Evolutionary conservation across 306 rosid species (phyloP).

Genomic region (Rosa persica): DNA sequence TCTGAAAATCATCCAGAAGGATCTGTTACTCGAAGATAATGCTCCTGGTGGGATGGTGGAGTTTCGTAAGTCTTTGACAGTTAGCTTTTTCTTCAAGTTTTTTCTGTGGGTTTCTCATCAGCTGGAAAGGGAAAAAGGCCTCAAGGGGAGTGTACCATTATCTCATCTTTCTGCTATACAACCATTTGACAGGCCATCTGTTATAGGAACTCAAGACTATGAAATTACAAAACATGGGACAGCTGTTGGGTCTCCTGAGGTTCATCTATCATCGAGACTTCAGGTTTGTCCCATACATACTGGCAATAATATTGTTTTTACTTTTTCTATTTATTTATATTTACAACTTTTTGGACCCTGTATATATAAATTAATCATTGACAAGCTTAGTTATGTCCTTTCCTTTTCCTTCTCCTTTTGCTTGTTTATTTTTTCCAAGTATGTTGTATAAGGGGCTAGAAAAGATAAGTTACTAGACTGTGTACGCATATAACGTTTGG

Average conservation of each 20-base stretch:
- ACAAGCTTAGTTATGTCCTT: not conserved
- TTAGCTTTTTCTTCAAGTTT: slow-evolving; percentile 87
- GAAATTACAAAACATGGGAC: slow-evolving; percentile 80
- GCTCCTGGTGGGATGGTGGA: slow-evolving; percentile 99
- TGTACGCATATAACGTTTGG: not conserved
- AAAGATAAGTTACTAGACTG: not conserved
- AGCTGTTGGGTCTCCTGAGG: slow-evolving; percentile 91
- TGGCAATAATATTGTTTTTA: not conserved
- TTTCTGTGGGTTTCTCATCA: slow-evolving; percentile 94
- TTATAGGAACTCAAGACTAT: slow-evolving; percentile 75
- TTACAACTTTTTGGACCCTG: slow-evolving; percentile 3
- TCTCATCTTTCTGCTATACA: slow-evolving; percentile 80
- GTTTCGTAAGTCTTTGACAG: slow-evolving; percentile 75
- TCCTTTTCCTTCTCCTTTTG: not conserved
- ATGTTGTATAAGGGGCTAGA: not conserved
- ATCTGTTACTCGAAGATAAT: slow-evolving; percentile 56
- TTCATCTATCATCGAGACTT: slow-evolving; percentile 88
- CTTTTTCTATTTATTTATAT: not conserved
- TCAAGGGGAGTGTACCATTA: slow-evolving; percentile 47
- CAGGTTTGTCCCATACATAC: slow-evolving; percentile 48
- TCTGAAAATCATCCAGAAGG: slow-evolving; percentile 56
- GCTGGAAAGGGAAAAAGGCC: slow-evolving; percentile 38
- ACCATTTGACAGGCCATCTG: slow-evolving; percentile 74
- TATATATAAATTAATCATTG: not conserved
- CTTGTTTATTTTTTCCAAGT: not conserved